A percentile compares a stretch with the other conserved stretches of the same genome.
Evolutionary conservation across 208 protist genomes (phyloP).

Genomic region (Blastocrithidia nonstop): DNA sequence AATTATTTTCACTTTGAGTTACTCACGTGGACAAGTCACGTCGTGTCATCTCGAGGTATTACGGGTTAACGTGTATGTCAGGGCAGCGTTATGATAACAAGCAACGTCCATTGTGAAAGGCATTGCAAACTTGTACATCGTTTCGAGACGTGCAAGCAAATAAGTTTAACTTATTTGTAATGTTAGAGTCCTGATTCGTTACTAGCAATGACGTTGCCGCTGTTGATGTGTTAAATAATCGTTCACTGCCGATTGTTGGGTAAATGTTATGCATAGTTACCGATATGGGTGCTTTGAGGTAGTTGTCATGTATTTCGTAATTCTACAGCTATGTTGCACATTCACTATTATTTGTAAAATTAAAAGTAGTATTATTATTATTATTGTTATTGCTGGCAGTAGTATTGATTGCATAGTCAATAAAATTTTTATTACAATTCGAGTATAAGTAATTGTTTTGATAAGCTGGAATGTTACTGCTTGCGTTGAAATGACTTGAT

Average conservation of each 20-base stretch:
- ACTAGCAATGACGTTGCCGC: neutral
- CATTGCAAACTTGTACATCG: constrained; percentile 37
- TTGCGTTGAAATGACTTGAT: too few species aligned
- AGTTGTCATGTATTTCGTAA: constrained; percentile 58
- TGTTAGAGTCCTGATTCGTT: neutral
- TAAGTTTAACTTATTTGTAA: too few species aligned
- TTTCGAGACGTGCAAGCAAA: too few species aligned
- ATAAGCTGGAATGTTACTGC: too few species aligned
- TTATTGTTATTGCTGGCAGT: too few species aligned
- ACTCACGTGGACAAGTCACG: constrained; percentile 47
- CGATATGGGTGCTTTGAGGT: constrained; percentile 46
- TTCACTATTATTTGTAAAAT: too few species aligned
- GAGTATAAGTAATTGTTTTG: too few species aligned
- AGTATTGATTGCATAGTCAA: too few species aligned
- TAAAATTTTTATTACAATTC: too few species aligned
- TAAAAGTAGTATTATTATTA: too few species aligned
- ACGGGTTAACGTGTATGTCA: constrained; percentile 44
- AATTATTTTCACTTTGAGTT: constrained; percentile 27
- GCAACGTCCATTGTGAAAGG: constrained; percentile 43
- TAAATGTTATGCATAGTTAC: constrained; percentile 24
- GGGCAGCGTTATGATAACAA: constrained; percentile 16
- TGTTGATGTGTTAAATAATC: constrained; percentile 32
- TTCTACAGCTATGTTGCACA: neutral
- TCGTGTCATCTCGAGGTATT: constrained; percentile 29
- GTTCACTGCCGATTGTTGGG: constrained; percentile 29